Evolutionary conservation across 2,329 filamentous ascomycete species (phyloP), one percentile per base, ranked within the genome.

Genomic region (Didymosphaeria variabile): DNA sequence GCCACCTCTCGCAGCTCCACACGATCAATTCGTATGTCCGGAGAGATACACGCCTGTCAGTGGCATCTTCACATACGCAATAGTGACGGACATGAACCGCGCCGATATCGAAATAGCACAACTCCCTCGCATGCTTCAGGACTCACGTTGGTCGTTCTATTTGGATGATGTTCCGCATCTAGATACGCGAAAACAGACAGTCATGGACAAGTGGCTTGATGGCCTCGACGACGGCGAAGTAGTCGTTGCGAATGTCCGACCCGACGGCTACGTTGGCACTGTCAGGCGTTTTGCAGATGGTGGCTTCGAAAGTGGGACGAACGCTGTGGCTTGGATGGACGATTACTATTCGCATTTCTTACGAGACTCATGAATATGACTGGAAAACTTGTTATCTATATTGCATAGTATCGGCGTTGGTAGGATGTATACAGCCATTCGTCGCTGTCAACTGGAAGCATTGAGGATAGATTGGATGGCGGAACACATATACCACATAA

Each of bases 241-340:
- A 6, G 87, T 86, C 5, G 84, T 92, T 44, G 81, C 90, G 44
- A 89, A 90, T 67, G 88, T 93, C 1, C 83, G 90, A 5, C 90
- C 90, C 0, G 90, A 93, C 75, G 90, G 90, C 12, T 93, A 92
- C 73, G 86, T 92, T 5, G 90, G 90, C 1, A 87, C 84, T n/a
- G 77, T 91, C 26, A 80, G 83, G 8, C 63, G 77, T 3, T 86
- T 80, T 68, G 63, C 70, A 13, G 62, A 67, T 23, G 72, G 70
- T 0, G 72, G 65, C 23, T 67, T 61, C 26, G 72, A 76, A 5
- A 74, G 64, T 17, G 80, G 75, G 0, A 44, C 61, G 12, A 63
- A 72, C 23, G 82, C 81, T 1, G 75, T 75, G 2, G 56, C 64
- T 31, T 86, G 83, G 83, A 67, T 86, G 66, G 81, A 86, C 63